Evolutionary conservation across 495 filamentous ascomycete species (phyloP).

Genomic region (Penicillium pancosmium): DNA sequence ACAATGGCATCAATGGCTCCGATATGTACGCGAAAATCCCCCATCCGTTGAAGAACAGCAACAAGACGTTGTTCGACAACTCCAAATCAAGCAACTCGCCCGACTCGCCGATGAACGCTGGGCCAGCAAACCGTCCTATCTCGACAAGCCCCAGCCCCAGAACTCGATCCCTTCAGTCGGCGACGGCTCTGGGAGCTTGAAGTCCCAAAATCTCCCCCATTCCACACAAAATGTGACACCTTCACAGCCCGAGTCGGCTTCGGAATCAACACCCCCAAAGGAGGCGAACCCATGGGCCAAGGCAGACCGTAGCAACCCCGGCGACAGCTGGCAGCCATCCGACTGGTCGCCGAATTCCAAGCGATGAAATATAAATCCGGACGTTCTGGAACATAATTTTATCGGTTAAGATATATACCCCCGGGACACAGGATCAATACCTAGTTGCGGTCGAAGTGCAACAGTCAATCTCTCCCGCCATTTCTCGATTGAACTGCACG

Average conservation of each 20-base stretch:
- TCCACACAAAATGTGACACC: slow-evolving; percentile 1
- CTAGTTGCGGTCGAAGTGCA: too few relatives aligned
- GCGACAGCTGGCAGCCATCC: slow-evolving; percentile 78
- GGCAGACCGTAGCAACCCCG: slow-evolving; percentile 47
- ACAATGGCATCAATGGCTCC: slow-evolving; percentile 97
- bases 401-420: too few relatives aligned
- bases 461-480: too few relatives aligned
- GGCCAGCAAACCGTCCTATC: slow-evolving; percentile 71
- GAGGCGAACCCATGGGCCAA: slow-evolving; percentile 65
- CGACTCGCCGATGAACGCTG: slow-evolving; percentile 82
- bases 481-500: too few relatives aligned
- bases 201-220: too few relatives aligned
- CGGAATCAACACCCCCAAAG: slow-evolving; percentile 25
- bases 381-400: too few relatives aligned
- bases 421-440: too few relatives aligned
- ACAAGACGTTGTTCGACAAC: slow-evolving; percentile 66
- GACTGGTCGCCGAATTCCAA: slow-evolving; percentile 60
- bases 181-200: slow-evolving; percentile 20
- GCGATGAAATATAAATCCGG: slow-evolving; percentile 27
- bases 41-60: slow-evolving; percentile 77
- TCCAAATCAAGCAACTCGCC: slow-evolving; percentile 71
- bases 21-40: slow-evolving; percentile 70
- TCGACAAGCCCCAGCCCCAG: slow-evolving; percentile 57
- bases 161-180: slow-evolving; percentile 44
- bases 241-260: slow-evolving; percentile 6